Percentiles rank a stretch among this genome's conserved stretches.
Conservation (phyloP, 768 basidiomycete species). For the Saitozyma sp. region DNA sequence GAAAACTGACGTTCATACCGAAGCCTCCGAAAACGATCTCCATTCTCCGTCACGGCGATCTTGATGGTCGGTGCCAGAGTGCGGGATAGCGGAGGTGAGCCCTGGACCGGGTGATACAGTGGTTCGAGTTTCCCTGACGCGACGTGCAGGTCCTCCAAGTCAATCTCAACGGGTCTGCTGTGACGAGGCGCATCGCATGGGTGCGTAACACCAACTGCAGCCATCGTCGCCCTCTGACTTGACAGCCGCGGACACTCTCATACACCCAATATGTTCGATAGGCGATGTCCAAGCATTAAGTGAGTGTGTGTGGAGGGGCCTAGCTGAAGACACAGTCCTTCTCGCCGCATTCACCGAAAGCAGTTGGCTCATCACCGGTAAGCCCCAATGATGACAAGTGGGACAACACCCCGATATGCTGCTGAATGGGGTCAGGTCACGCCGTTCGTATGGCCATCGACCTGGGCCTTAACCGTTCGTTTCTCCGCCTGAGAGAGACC, state of each 20-base stretch:
- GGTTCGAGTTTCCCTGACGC: too few relatives aligned
- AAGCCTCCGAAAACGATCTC: constrained; percentile 80
- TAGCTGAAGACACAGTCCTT: constrained; percentile 60
- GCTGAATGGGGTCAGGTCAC: too few relatives aligned
- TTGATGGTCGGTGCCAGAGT: constrained; percentile 91
- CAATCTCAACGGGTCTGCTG: constrained; percentile 71
- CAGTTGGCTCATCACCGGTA: constrained; percentile 84
- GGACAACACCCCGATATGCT: too few relatives aligned
- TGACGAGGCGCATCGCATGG: constrained; percentile 71
- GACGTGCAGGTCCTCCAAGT: constrained; percentile 58
- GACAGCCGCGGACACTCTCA: constrained; percentile 70
- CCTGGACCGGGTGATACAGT: too few relatives aligned
- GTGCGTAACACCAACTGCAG: too few relatives aligned
- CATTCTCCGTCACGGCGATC: constrained; percentile 88
- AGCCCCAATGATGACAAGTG: too few relatives aligned
- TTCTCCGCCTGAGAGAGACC: constrained; percentile 71
- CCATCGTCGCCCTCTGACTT: too few relatives aligned
- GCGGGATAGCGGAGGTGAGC: constrained; percentile 74
- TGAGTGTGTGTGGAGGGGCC: constrained; percentile 54
- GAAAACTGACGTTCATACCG: constrained; percentile 1
- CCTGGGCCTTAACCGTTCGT: constrained; percentile 86
- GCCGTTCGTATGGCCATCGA: constrained; percentile 98
- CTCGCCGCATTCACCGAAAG: constrained; percentile 94
- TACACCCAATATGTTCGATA: constrained; percentile 75
- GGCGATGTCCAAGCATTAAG: constrained; percentile 95